A percentile compares a stretch with the other conserved stretches of the same genome.
phyloP scores from a whole-genome alignment of 495 filamentous ascomycete genomes.

The Podospora anserina region DNA sequence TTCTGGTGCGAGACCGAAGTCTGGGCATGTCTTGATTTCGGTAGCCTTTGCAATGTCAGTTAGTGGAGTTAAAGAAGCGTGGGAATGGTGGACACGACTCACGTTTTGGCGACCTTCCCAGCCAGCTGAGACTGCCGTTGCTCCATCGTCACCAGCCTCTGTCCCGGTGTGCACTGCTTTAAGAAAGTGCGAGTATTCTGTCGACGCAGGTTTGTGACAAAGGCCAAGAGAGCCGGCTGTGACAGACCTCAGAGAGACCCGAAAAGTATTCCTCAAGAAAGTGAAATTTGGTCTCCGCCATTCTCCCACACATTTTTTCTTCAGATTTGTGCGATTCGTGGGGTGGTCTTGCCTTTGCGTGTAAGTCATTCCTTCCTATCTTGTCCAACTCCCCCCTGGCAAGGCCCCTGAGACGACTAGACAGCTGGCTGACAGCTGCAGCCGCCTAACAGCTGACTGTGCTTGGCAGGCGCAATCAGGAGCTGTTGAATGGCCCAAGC shows the following conservation, averaged over 20 bases:
- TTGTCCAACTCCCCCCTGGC: background rate
- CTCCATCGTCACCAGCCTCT: background rate
- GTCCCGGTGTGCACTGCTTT: background rate
- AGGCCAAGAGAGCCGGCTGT: background rate
- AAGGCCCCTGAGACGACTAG: background rate
- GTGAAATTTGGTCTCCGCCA: background rate
- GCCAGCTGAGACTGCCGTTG: background rate
- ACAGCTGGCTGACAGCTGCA: slow-evolving; percentile 5
- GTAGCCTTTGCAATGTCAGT: background rate
- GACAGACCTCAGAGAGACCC: background rate
- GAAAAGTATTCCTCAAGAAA: background rate
- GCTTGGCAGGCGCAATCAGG: background rate
- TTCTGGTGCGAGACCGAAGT: background rate
- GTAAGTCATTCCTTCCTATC: slow-evolving; percentile 24
- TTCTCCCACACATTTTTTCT: background rate
- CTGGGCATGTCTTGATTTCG: background rate
- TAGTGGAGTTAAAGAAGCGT: background rate
- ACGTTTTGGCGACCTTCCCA: background rate
- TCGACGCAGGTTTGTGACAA: too few species aligned
- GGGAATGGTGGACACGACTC: background rate
- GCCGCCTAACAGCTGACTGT: background rate
- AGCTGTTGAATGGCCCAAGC: background rate
- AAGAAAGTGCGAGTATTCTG: background rate
- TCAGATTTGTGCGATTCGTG: background rate
- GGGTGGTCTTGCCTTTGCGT: slow-evolving; percentile 1